These are phyloP conservation scores for Edaphochlamys debaryana DNA, from an alignment of 139 green algal species.

Conservation along the genomic window DNA sequence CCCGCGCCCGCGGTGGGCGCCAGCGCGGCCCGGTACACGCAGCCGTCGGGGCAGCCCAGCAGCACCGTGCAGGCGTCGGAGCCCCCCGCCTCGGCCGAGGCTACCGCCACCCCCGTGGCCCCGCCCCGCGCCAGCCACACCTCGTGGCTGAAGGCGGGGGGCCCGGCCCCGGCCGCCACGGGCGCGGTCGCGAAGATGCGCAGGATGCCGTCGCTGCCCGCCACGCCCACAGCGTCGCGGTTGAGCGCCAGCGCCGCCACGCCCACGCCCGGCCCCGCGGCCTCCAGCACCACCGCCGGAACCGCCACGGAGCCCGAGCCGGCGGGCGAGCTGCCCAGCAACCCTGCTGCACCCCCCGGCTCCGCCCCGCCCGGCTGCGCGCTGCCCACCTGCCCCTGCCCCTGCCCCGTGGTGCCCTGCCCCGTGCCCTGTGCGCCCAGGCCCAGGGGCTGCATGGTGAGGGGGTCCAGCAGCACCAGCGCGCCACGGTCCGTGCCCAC, in stretches of 20 bases:
- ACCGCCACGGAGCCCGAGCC: too few species aligned
- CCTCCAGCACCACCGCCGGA: constrained; percentile 13
- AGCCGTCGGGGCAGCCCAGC: constrained; percentile 38
- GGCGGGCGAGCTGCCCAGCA: too few species aligned
- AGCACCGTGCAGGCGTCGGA: constrained; percentile 3
- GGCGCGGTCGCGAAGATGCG: constrained; percentile 10
- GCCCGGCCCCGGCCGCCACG: background rate
- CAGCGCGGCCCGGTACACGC: constrained; percentile 14
- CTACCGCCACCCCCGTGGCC: constrained; percentile 3
- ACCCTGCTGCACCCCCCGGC: too few species aligned
- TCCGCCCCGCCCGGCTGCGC: background rate
- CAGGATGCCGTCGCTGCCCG: constrained; percentile 17
- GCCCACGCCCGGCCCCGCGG: background rate
- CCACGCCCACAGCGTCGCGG: constrained; percentile 42
- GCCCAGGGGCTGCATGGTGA: constrained; percentile 18
- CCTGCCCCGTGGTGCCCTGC: background rate
- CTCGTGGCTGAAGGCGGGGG: constrained; percentile 33
- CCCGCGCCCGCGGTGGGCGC: constrained; percentile 21
- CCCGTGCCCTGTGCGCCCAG: background rate
- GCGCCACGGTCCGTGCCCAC: constrained; percentile 31
- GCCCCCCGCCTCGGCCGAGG: constrained; percentile 7
- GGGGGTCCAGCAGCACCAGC: constrained; percentile 36
- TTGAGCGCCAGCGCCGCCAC: constrained; percentile 34
- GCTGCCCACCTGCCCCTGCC: background rate
- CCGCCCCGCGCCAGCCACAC: constrained; percentile 25